These are phyloP conservation scores for Teratosphaeria pseudoeucalypti DNA, from an alignment of 2,329 filamentous ascomycete species.

Conservation along the genomic window DNA sequence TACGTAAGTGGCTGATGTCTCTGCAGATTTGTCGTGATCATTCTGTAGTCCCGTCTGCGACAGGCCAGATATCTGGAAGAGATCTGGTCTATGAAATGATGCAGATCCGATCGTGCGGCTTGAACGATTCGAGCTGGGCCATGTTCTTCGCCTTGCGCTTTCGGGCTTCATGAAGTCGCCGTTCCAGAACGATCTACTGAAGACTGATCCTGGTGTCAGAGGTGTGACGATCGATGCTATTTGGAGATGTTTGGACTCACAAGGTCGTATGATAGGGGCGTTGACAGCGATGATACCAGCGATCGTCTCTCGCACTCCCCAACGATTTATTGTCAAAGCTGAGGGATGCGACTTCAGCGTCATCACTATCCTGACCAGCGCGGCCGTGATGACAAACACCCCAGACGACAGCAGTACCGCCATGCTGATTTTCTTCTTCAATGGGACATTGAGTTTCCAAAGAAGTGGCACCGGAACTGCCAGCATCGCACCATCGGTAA, in stretches of 20 bases:
- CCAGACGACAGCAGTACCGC: slow-evolving; percentile 26
- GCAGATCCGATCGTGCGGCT: not conserved
- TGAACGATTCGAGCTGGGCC: not conserved
- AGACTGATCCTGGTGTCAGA: not conserved
- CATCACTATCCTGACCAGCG: slow-evolving; percentile 25
- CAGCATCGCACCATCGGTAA: slow-evolving; percentile 26
- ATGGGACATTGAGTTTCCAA: slow-evolving; percentile 23
- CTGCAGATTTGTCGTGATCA: not conserved
- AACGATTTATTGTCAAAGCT: slow-evolving; percentile 27
- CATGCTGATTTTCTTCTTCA: slow-evolving; percentile 25
- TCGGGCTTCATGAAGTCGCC: not conserved
- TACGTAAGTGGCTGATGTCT: not conserved
- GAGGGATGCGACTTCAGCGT: slow-evolving; percentile 21
- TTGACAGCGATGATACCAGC: slow-evolving; percentile 30
- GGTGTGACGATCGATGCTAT: not conserved
- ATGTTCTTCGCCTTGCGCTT: not conserved
- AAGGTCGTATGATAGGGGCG: slow-evolving; percentile 1
- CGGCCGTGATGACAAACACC: slow-evolving; percentile 27
- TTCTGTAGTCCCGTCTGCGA: not conserved
- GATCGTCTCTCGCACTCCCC: slow-evolving; percentile 29
- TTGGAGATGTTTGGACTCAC: not conserved
- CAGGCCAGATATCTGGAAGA: not conserved
- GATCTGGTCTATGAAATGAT: not conserved
- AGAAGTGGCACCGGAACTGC: slow-evolving; percentile 26
- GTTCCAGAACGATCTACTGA: not conserved